These are phyloP conservation scores for Xylaria venustula DNA, from an alignment of 495 filamentous ascomycete genomes.

Conservation along the genomic window DNA sequence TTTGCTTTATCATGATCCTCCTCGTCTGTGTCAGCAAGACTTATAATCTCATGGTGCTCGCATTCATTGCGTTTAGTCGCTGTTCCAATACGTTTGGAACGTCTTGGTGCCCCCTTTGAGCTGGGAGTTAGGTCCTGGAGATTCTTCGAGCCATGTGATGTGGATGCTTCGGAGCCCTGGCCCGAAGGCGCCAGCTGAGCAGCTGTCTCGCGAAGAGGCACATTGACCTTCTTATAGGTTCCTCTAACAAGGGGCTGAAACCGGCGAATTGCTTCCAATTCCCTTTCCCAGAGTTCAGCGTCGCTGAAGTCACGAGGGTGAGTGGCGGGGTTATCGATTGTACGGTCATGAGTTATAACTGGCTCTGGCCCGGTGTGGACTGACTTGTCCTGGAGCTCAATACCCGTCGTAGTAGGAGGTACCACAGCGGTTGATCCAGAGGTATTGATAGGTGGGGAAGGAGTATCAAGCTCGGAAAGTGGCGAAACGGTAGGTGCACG, in stretches of 20 bases:
- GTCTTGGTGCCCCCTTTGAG: background rate
- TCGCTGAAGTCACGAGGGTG: background rate
- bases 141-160: background rate
- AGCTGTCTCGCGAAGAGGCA: background rate
- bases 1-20: background rate
- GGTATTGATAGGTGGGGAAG: background rate
- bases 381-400: background rate
- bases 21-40: background rate
- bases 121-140: background rate
- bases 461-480: background rate
- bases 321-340: background rate
- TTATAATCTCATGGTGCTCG: background rate
- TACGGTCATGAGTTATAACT: background rate
- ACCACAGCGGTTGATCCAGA: background rate
- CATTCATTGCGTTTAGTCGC: background rate
- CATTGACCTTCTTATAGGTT: background rate
- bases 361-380: background rate
- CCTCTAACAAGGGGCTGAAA: background rate
- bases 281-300: constrained; percentile 1
- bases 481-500: background rate
- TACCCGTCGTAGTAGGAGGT: background rate
- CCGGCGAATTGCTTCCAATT: constrained; percentile 7
- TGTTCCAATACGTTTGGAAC: background rate
- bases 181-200: background rate
- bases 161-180: background rate